phyloP scores from a whole-genome alignment of 768 basidiomycete species.

The Scleroderma bovista region DNA sequence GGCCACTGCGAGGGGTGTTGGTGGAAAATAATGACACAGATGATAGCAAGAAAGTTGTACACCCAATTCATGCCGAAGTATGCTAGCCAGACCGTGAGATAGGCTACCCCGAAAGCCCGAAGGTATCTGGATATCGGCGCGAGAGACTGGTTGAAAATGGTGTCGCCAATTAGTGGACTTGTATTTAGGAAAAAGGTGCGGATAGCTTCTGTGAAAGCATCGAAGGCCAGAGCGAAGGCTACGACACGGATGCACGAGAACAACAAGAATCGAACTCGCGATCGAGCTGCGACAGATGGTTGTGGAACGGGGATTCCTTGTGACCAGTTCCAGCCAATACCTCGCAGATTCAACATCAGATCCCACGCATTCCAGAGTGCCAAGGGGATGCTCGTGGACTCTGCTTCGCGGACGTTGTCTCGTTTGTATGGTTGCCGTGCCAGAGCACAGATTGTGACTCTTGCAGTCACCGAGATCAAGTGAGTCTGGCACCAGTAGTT shows the following conservation, averaged over 20 bases:
- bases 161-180: conserved; percentile 25
- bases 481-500: conserved; percentile 8
- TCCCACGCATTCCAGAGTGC: conserved; percentile 23
- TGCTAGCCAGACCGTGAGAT: conserved; percentile 38
- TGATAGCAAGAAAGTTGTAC: conserved; percentile 38
- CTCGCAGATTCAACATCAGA: conserved; percentile 13
- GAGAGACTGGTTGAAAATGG: conserved; percentile 32
- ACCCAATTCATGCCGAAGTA: conserved; percentile 41
- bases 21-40: conserved; percentile 41
- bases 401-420: background rate
- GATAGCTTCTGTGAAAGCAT: conserved; percentile 8
- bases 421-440: conserved; percentile 12
- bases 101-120: conserved; percentile 39
- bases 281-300: conserved; percentile 8
- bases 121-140: conserved; percentile 25
- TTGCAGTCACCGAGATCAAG: conserved; percentile 13
- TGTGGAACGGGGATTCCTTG: conserved; percentile 11
- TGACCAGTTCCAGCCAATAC: conserved; percentile 25
- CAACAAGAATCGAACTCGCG: conserved; percentile 11
- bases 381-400: conserved; percentile 2
- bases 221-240: conserved; percentile 2
- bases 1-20: conserved; percentile 56
- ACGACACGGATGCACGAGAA: conserved; percentile 3
- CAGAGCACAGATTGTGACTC: conserved; percentile 17
- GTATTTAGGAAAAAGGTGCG: conserved; percentile 36